Conservation (phyloP, 2,329 filamentous ascomycete species). For the Fusarium metavorans region DNA sequence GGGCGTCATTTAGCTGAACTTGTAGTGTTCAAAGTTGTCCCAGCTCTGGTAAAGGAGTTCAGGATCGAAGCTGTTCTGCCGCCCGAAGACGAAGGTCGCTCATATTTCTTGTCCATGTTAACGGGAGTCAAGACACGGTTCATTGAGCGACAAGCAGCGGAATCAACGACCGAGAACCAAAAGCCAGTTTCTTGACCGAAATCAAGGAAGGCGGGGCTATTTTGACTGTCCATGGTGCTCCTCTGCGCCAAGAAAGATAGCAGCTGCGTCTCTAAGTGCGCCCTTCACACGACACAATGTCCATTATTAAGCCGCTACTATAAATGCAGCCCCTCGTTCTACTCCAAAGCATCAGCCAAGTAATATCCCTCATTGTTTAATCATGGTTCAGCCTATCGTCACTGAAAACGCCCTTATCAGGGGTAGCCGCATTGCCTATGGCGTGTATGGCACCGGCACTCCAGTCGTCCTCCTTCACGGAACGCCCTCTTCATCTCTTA, state of each 20-base stretch:
- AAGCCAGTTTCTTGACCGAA: accelerated
- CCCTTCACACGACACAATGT: conserved; percentile 33
- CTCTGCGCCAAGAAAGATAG: not conserved
- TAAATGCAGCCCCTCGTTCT: not conserved
- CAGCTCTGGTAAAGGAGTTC: conserved; percentile 58
- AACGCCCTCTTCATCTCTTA: conserved; percentile 50
- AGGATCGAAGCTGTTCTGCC: conserved; percentile 56
- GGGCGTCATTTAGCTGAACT: conserved; percentile 64
- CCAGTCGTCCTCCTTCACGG: conserved; percentile 49
- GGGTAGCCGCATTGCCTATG: conserved; percentile 45
- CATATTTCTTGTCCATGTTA: conserved; percentile 66
- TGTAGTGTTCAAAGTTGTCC: conserved; percentile 59
- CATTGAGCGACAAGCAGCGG: conserved; percentile 7
- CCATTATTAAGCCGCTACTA: conserved; percentile 29
- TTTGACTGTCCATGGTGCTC: not conserved
- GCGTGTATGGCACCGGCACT: conserved; percentile 40
- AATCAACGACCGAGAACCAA: accelerated
- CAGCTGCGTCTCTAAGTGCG: conserved; percentile 1
- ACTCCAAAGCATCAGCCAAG: accelerated
- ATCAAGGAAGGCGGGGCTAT: too few species aligned
- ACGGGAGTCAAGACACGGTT: conserved; percentile 60
- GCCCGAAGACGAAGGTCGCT: conserved; percentile 52
- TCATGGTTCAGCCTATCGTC: conserved; percentile 37
- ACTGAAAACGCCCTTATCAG: conserved; percentile 45
- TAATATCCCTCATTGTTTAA: not conserved